Percentiles rank a stretch among this genome's conserved stretches.
Evolutionary conservation across 2,329 filamentous ascomycete genomes (phyloP).

Genomic region (Fusarium haematococcum): DNA sequence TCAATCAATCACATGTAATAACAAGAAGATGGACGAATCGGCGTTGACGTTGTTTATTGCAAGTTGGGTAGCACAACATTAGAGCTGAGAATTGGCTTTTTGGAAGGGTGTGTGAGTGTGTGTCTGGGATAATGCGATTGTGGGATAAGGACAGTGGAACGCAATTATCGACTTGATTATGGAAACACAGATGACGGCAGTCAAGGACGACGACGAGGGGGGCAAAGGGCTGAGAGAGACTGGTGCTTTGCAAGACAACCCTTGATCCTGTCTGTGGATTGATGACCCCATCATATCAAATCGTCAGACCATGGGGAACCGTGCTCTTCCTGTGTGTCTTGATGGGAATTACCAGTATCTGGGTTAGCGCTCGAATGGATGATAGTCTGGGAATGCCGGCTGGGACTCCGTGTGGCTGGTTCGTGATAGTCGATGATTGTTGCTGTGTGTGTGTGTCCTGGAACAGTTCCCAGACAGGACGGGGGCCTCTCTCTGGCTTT

Average conservation of each 20-base stretch:
- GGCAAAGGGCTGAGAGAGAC: neutral
- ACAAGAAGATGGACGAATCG: neutral
- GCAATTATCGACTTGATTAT: neutral
- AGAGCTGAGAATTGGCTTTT: neutral
- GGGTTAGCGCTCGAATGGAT: neutral
- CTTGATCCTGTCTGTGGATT: neutral
- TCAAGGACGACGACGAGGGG: neutral
- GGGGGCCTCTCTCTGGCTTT: neutral
- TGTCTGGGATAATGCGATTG: neutral
- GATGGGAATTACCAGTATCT: neutral
- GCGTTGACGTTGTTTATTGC: neutral
- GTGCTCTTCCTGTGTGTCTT: neutral
- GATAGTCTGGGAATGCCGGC: neutral
- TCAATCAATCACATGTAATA: neutral
- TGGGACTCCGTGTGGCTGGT: neutral
- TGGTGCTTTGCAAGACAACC: neutral
- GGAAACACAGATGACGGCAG: neutral
- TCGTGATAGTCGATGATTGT: neutral
- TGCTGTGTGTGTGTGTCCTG: neutral
- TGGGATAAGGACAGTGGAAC: neutral
- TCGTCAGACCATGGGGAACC: conserved; percentile 5
- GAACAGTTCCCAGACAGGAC: neutral
- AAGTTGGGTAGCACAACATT: neutral
- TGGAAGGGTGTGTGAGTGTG: neutral
- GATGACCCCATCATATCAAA: neutral